Evolutionary conservation across 1,139 yeast species (phyloP), one percentile per base, ranked within the genome.

Genomic region (Zygoascus meyerae): DNA sequence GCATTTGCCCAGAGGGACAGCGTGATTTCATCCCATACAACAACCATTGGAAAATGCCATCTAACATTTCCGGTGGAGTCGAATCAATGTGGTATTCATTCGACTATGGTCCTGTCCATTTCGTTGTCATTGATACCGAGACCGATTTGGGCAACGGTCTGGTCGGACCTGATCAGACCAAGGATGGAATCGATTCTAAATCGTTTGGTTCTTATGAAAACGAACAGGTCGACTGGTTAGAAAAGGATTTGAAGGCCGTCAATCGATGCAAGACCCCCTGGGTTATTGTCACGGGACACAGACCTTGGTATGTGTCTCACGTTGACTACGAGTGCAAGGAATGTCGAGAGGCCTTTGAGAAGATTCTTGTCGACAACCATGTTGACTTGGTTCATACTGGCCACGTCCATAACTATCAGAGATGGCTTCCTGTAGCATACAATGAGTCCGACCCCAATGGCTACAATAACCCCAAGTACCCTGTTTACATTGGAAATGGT

Each of bases 181-280:
- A 52, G 34, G 53, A 30, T 15, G 45, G 52, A 47, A 45, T 52
- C 39, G 50, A 55, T 42, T 57, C 59, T 5, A 63, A 63, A 6
- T 61, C 63, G 17, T 60, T 60, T 51, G 64, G 64, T 44, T 61
- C 61, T 11, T 47, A 52, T 38, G 40, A 47, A 15, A 55, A 60
- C 38, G 60, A 58, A 33, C 66, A 63, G 51, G 36, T 67, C 63
- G 50, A 63, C 58, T 49, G 73, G 73, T 39, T 72, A 68, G 46
- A 61, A 59, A 55, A 71, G 66, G 66, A 81, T 66, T 66, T 78
- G 70, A 47, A 49, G 32, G 46, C 48, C 11, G 66, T 60, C 17
- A 52, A 62, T 51, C 56, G 64, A 18, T 44, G 54, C 48, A 46
- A 60, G 45, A 65, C 67, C 37, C 64, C 64, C 26, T 65, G 65